Conservation (phyloP, 2,329 filamentous ascomycete species). For the Aspergillus sergii region DNA sequence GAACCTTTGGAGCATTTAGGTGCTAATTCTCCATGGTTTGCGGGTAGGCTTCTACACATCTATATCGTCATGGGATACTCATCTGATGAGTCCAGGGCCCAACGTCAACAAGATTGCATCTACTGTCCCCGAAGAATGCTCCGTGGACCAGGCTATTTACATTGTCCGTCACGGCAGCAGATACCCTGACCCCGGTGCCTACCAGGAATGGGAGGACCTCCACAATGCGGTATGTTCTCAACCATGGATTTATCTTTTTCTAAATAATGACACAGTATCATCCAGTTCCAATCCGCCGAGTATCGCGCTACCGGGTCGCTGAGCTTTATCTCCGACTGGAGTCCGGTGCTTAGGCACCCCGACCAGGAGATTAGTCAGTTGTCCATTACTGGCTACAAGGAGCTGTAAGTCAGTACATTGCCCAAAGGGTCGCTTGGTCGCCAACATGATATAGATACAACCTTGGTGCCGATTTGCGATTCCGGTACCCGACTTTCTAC, state of each 20-base stretch:
- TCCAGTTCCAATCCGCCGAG: conserved; percentile 55
- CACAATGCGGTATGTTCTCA: conserved; percentile 22
- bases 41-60: conserved; percentile 40
- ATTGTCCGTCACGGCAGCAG: conserved; percentile 64
- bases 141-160: conserved; percentile 63
- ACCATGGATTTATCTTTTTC: background rate
- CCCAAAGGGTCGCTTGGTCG: too few relatives aligned
- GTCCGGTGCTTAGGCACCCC: conserved; percentile 59
- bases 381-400: conserved; percentile 65
- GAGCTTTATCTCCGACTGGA: conserved; percentile 62
- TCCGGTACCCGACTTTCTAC: conserved; percentile 49
- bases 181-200: conserved; percentile 64
- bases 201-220: conserved; percentile 55
- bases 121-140: conserved; percentile 58
- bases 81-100: conserved; percentile 44
- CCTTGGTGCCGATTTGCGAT: conserved; percentile 20
- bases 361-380: conserved; percentile 60
- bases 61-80: too few relatives aligned
- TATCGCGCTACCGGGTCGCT: conserved; percentile 59
- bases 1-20: conserved; percentile 54
- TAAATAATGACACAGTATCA: background rate
- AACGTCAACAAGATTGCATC: conserved; percentile 59
- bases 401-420: conserved; percentile 34
- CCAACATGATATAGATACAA: conserved; percentile 32
- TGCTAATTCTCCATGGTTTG: conserved; percentile 57